phyloP scores from a whole-genome alignment of 1,139 yeast species.

The Geotrichum siamense region DNA sequence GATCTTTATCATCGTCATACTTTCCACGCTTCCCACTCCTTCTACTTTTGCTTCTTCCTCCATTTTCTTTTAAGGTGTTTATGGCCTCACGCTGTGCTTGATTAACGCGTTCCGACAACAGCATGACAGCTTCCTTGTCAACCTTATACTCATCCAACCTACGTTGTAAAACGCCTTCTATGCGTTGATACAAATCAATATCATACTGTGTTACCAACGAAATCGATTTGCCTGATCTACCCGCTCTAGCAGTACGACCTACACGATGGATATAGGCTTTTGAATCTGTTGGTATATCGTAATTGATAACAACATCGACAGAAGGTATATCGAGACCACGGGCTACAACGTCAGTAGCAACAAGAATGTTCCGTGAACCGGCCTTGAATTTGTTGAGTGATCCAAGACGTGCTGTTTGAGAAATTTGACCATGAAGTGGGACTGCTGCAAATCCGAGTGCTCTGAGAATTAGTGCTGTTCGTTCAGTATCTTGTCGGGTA shows the following conservation, averaged over 20 bases:
- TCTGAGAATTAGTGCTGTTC: slow-evolving; percentile 76
- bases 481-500: slow-evolving; percentile 92
- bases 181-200: slow-evolving; percentile 75
- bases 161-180: slow-evolving; percentile 56
- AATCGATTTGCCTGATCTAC: slow-evolving; percentile 76
- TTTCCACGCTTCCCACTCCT: slow-evolving; percentile 12
- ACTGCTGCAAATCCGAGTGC: slow-evolving; percentile 81
- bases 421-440: slow-evolving; percentile 89
- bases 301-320: slow-evolving; percentile 87
- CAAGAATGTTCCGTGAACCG: slow-evolving; percentile 71
- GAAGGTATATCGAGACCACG: slow-evolving; percentile 95
- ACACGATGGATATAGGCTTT: slow-evolving; percentile 96
- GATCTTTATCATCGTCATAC: slow-evolving; percentile 13
- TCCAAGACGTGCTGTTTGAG: slow-evolving; percentile 88
- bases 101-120: slow-evolving; percentile 80
- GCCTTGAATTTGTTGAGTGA: slow-evolving; percentile 88
- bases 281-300: slow-evolving; percentile 96
- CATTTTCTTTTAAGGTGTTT: slow-evolving; percentile 70
- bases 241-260: slow-evolving; percentile 98
- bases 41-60: slow-evolving; percentile 12
- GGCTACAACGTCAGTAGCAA: slow-evolving; percentile 98
- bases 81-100: slow-evolving; percentile 90
- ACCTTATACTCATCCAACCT: slow-evolving; percentile 77
- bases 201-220: slow-evolving; percentile 94
- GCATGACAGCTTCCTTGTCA: slow-evolving; percentile 67